A percentile compares a stretch with the other conserved stretches of the same genome.
These are phyloP conservation scores for Eucalyptus guilfoylei DNA, from an alignment of 345 rosid species.

Conservation along the genomic window DNA sequence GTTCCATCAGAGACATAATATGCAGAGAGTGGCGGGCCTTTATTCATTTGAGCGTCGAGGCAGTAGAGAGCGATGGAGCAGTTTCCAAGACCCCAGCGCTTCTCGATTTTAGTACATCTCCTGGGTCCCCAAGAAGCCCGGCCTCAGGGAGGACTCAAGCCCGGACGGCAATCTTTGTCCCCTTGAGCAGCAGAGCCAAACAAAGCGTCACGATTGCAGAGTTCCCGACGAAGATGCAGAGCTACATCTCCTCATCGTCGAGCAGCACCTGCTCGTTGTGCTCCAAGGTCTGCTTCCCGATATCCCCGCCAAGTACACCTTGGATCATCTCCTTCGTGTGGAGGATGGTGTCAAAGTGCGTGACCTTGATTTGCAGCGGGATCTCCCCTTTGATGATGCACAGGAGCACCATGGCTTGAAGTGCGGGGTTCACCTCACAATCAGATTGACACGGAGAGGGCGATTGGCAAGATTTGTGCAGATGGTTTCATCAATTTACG, in stretches of 20 bases:
- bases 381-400: not conserved
- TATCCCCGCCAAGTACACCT: not conserved
- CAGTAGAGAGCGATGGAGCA: not conserved
- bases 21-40: not conserved
- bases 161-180: not conserved
- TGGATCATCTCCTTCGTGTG: not conserved
- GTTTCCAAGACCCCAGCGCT: not conserved
- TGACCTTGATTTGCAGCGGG: not conserved
- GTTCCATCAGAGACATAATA: not conserved
- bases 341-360: not conserved
- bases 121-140: not conserved
- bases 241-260: not conserved
- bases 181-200: not conserved
- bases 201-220: not conserved
- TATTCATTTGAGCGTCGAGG: not conserved
- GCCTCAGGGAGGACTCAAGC: not conserved
- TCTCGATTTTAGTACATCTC: not conserved
- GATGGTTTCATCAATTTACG: not conserved
- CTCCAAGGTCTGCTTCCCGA: not conserved
- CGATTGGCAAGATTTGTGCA: not conserved
- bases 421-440: not conserved
- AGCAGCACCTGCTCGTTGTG: not conserved
- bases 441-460: not conserved
- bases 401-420: not conserved
- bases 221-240: not conserved